Evolutionary conservation across 805 yeast genomes (phyloP).

Genomic region (Pichia gijzeniarum): DNA sequence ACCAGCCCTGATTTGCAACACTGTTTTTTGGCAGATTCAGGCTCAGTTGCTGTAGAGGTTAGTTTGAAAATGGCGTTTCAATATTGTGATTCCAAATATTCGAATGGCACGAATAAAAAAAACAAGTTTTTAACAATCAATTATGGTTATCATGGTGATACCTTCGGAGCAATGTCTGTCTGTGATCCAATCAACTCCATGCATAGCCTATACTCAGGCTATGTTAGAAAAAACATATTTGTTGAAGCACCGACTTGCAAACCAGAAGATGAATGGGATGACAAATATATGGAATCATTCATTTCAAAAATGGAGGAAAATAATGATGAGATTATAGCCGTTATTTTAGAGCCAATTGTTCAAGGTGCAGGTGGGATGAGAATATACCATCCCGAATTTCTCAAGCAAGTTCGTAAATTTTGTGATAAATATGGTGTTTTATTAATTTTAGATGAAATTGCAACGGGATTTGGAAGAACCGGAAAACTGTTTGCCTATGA

Average conservation of each 20-base stretch:
- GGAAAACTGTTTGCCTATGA: conserved; percentile 46
- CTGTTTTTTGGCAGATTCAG: conserved; percentile 10
- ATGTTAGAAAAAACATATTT: conserved; percentile 9
- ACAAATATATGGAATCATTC: conserved; percentile 4
- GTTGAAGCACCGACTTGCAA: conserved; percentile 8
- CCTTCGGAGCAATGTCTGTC: conserved; percentile 11
- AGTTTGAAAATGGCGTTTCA: conserved; percentile 10
- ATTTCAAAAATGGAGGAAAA: conserved; percentile 4
- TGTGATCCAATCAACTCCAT: conserved; percentile 10
- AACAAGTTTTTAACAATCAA: conserved; percentile 5
- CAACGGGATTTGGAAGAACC: conserved; percentile 50
- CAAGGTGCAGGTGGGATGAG: conserved; percentile 21
- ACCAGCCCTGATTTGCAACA: conserved; percentile 2
- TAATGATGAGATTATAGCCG: conserved; percentile 14
- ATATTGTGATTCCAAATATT: conserved; percentile 8
- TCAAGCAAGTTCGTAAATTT: conserved; percentile 28
- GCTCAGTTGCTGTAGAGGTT: conserved; percentile 10
- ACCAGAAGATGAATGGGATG: conserved; percentile 5
- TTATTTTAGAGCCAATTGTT: conserved; percentile 17
- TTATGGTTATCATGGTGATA: conserved; percentile 12
- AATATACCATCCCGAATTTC: conserved; percentile 11
- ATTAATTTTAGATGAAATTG: conserved; percentile 45
- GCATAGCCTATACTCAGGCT: conserved; percentile 10
- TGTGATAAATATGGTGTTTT: conserved; percentile 45
- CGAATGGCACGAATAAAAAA: not conserved